Conservation (phyloP, 1,284 basidiomycete species). For the Schizophyllum amplum region DNA sequence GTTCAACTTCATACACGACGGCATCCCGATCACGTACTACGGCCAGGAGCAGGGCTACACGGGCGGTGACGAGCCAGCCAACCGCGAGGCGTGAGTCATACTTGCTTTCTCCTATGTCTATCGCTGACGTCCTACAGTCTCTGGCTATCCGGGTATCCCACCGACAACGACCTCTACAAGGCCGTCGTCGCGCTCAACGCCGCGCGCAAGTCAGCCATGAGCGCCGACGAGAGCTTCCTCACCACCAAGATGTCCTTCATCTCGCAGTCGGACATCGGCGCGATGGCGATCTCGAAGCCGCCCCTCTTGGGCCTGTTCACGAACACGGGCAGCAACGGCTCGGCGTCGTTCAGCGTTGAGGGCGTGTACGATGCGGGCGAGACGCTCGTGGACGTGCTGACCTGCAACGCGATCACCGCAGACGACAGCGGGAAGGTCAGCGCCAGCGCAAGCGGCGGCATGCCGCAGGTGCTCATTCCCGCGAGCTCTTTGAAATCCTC, state of each 20-base stretch:
- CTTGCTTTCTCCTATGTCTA: not conserved
- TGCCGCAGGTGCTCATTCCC: not conserved
- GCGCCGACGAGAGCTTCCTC: slow-evolving; percentile 38
- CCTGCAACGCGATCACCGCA: slow-evolving; percentile 29
- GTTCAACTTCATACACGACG: slow-evolving; percentile 46
- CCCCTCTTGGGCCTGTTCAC: slow-evolving; percentile 62
- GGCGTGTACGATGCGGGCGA: slow-evolving; percentile 37
- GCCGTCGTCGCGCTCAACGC: slow-evolving; percentile 51
- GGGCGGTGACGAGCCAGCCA: slow-evolving; percentile 46
- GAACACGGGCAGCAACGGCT: slow-evolving; percentile 42
- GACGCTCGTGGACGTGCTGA: slow-evolving; percentile 54
- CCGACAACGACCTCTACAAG: slow-evolving; percentile 40
- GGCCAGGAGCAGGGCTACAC: slow-evolving; percentile 64
- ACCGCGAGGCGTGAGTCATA: slow-evolving; percentile 50
- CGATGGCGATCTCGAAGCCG: slow-evolving; percentile 53
- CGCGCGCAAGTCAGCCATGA: slow-evolving; percentile 49
- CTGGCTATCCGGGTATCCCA: slow-evolving; percentile 48
- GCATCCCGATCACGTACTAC: slow-evolving; percentile 66
- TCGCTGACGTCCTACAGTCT: slow-evolving; percentile 28
- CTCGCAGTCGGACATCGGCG: slow-evolving; percentile 29
- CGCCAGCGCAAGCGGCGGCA: not conserved
- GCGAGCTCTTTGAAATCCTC: not conserved
- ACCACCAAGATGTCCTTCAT: slow-evolving; percentile 47
- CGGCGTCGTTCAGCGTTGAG: slow-evolving; percentile 36
- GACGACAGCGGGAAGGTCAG: not conserved